phyloP scores from a whole-genome alignment of 441 rosid species.

The Hura crepitans region DNA sequence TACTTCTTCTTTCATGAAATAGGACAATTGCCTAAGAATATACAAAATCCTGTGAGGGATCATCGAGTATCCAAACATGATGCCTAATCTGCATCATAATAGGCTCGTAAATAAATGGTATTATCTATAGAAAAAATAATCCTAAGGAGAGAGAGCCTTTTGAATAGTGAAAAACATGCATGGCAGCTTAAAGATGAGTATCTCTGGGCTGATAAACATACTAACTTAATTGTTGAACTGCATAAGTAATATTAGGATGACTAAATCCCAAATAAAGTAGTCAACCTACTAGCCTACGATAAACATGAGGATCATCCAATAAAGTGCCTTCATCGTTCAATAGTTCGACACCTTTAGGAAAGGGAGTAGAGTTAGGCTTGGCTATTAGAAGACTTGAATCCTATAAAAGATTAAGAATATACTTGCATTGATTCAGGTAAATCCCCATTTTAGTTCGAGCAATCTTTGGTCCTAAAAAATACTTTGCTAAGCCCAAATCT shows the following conservation, averaged over 20 bases:
- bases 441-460: background rate
- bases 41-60: slow-evolving; percentile 1
- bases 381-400: background rate
- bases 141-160: background rate
- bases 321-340: background rate
- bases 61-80: background rate
- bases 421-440: background rate
- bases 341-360: background rate
- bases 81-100: slow-evolving; percentile 11
- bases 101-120: background rate
- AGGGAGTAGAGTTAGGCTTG: background rate
- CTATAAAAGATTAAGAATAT: background rate
- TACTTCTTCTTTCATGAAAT: slow-evolving; percentile 7
- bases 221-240: background rate
- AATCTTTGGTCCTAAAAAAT: background rate
- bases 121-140: background rate
- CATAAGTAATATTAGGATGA: background rate
- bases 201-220: background rate
- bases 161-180: background rate
- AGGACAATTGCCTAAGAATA: background rate
- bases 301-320: background rate
- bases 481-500: background rate
- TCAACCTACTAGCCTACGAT: background rate
- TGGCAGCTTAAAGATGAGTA: too few species aligned
- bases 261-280: background rate